A percentile compares a stretch with the other conserved stretches of the same genome.
These are phyloP conservation scores for Adenanthera pavonina DNA, from an alignment of 306 rosid species.

Conservation along the genomic window DNA sequence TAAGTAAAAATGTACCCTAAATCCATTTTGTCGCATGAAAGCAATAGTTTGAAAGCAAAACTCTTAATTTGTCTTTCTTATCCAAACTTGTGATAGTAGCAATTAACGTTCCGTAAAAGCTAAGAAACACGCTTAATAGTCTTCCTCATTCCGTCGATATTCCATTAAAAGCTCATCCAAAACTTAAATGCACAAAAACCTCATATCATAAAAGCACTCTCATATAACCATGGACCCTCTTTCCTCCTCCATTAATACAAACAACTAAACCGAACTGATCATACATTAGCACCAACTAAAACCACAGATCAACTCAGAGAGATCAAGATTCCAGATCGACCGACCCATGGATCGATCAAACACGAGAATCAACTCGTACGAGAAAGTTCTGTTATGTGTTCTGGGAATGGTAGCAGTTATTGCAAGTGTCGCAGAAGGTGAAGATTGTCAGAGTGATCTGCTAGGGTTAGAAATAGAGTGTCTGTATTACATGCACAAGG, in stretches of 20 bases:
- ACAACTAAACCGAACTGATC: no score
- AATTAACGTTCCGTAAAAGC: not conserved
- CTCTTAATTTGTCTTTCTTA: not conserved
- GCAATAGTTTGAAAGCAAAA: not conserved
- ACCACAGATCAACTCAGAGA: not conserved
- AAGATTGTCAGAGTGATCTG: constrained; percentile 24
- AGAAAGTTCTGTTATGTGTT: not conserved
- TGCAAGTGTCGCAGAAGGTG: not conserved
- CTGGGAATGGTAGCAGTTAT: not conserved
- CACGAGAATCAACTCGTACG: not conserved
- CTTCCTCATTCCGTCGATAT: not conserved
- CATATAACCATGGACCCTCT: not conserved
- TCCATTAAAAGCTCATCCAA: not conserved
- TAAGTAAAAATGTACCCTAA: no score
- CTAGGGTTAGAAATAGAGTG: constrained; percentile 39
- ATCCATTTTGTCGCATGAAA: not conserved
- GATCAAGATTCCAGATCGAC: not conserved
- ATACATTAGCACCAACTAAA: not conserved
- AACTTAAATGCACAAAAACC: not conserved
- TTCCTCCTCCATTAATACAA: not conserved
- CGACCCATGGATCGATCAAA: not conserved
- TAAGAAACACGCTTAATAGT: not conserved
- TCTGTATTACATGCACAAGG: constrained; percentile 35
- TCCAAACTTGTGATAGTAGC: not conserved
- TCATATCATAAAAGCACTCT: not conserved